Percentiles rank a stretch among this genome's conserved stretches.
Evolutionary conservation across 1,139 yeast genomes (phyloP).

Genomic region (Ashbya aceris): DNA sequence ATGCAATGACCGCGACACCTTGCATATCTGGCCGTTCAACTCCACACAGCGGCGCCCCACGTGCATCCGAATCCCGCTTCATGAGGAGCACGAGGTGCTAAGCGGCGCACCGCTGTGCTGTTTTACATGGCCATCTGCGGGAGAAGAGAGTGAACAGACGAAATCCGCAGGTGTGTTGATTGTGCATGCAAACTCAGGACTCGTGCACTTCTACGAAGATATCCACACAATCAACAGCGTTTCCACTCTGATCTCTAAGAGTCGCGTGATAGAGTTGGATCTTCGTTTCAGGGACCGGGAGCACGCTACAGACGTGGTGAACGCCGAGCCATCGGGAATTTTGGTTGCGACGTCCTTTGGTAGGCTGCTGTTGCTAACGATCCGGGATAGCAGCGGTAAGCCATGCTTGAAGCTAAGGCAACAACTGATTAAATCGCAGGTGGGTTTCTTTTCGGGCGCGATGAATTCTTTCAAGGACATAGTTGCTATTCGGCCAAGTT

Average conservation of each 20-base stretch:
- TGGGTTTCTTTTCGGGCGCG: conserved; percentile 25
- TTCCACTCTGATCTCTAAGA: conserved; percentile 24
- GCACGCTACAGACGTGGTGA: conserved; percentile 46
- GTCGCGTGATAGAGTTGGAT: conserved; percentile 24
- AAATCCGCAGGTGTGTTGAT: conserved; percentile 38
- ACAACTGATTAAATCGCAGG: conserved; percentile 27
- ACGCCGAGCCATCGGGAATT: conserved; percentile 69
- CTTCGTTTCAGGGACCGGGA: conserved; percentile 44
- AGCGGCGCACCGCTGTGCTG: conserved; percentile 47
- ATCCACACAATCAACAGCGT: conserved; percentile 32
- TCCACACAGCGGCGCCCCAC: conserved; percentile 53
- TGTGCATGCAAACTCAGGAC: conserved; percentile 36
- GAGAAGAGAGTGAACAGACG: conserved; percentile 56
- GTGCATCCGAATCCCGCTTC: conserved; percentile 37
- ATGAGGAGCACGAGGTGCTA: conserved; percentile 23
- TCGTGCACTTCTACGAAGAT: conserved; percentile 37
- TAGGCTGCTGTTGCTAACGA: conserved; percentile 49
- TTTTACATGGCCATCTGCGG: conserved; percentile 58
- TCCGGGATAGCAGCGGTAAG: conserved; percentile 63
- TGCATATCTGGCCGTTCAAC: conserved; percentile 63
- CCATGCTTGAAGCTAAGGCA: conserved; percentile 36
- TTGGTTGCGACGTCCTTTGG: conserved; percentile 64
- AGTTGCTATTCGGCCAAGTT: conserved; percentile 51
- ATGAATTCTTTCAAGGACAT: conserved; percentile 37
- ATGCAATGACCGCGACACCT: conserved; percentile 40